Evolutionary conservation across 164 flowering plant species (phyloP).

Genomic region (Chloranthus sessilifolius): DNA sequence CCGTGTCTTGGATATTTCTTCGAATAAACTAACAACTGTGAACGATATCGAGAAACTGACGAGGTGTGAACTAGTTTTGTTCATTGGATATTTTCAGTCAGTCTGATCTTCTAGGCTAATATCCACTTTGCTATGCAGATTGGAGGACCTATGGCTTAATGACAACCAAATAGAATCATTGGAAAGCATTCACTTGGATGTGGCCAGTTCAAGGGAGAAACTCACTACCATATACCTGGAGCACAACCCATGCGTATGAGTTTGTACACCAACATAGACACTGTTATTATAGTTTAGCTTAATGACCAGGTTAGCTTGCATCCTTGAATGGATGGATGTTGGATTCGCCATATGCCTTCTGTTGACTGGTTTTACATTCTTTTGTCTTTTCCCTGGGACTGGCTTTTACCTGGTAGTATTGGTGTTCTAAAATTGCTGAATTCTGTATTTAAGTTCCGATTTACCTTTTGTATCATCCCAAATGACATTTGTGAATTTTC

Average conservation of each 20-base stretch:
- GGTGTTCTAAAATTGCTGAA: background rate
- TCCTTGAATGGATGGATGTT: background rate
- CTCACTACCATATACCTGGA: conserved; percentile 89
- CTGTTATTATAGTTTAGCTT: background rate
- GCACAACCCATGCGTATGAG: conserved; percentile 90
- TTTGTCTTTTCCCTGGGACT: too few relatives aligned
- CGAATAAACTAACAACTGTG: conserved; percentile 74
- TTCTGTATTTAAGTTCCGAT: too few relatives aligned
- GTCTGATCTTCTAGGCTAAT: conserved; percentile 1
- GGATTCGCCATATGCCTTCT: background rate
- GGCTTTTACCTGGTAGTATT: background rate
- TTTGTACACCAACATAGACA: too few relatives aligned
- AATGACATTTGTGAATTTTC: too few relatives aligned
- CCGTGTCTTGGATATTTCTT: conserved; percentile 76
- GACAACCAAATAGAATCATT: conserved; percentile 81
- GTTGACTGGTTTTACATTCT: too few relatives aligned
- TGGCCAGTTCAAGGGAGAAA: conserved; percentile 71
- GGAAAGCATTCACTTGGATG: conserved; percentile 63
- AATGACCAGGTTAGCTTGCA: background rate
- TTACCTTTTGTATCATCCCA: too few relatives aligned
- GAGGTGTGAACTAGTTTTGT: conserved; percentile 26
- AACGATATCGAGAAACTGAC: conserved; percentile 65
- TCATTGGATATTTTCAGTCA: background rate
- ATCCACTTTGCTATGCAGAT: conserved; percentile 34
- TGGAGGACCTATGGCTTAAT: conserved; percentile 97